Evolutionary conservation across 202 grass and related monocot species (phyloP), one percentile per base, ranked within the genome.

Genomic region (Schoenoplectus triqueter): DNA sequence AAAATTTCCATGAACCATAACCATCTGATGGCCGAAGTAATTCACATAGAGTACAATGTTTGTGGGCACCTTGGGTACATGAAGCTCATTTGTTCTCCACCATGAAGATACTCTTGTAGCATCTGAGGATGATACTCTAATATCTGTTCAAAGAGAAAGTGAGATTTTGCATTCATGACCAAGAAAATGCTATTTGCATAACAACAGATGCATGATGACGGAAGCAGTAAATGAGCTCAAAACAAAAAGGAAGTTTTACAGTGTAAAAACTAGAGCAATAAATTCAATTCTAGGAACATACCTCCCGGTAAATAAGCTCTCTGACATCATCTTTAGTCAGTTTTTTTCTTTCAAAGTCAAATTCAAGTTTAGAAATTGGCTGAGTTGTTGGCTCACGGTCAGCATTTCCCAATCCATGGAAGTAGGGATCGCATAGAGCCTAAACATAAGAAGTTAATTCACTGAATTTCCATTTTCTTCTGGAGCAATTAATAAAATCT

Each of bases 101-200:
- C 95, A 75, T 69, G 17, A 55, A 90, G 84, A 92, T 89, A 94
- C 19, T 94, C 80, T 62, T 93, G 87, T 89, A 91, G 76, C 89
- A 97, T 97, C 84, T 94, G 87, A 88, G 95, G 95, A 92, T 97
- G 95, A 80, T 97, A 97, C 92, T 97, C 92, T 63, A 97, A 81
- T 83, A 92, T 93, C 92, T 97, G 55, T 62, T 40, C 70, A 65
- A 83, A 18, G 31, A 76, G 4, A 31, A 31, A 66, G 18, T 78
- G 15, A 80, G 44, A 40, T 15, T 84, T 72, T 31, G 40, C n/a
- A 80, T 11, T 47, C 2, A 70, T 64, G 17, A 13, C 60, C 5
- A 22, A 65, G 31, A 31, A 50, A 57, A 10, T 31, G 31, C 44
- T 54, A 71, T 69, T 59, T 69, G 44, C 31, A 86, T 71, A 55